Evolutionary conservation across 768 basidiomycete species (phyloP).

Genomic region (Leccinum aurantiacum): DNA sequence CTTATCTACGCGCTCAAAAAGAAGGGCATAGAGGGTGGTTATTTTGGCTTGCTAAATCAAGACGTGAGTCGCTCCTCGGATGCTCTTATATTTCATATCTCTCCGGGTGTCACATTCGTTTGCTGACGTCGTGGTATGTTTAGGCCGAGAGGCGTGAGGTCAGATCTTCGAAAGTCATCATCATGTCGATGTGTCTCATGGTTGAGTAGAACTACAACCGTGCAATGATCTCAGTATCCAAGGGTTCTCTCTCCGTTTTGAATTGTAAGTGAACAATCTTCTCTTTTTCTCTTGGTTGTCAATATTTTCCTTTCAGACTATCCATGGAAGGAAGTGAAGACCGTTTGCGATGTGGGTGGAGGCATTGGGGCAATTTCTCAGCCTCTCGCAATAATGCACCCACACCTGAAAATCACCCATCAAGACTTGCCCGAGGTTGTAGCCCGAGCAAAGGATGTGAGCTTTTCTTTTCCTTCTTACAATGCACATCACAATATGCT

Average conservation of each 20-base stretch:
- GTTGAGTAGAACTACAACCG: conserved; percentile 19
- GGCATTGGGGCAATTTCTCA: background rate
- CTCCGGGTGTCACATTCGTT: background rate
- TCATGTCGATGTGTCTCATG: background rate
- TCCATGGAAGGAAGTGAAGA: background rate
- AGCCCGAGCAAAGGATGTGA: background rate
- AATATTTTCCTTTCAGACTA: background rate
- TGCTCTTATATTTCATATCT: background rate
- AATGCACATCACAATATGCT: background rate
- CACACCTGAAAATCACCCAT: background rate
- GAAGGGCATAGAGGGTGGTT: conserved; percentile 15
- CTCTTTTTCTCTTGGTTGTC: background rate
- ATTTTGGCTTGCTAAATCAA: conserved; percentile 22
- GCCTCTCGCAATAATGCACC: background rate
- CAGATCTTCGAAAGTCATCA: background rate
- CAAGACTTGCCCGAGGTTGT: background rate
- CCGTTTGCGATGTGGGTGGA: background rate
- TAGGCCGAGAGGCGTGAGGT: conserved; percentile 21
- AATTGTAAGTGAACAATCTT: background rate
- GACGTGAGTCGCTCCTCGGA: conserved; percentile 17
- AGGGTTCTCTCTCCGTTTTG: conserved; percentile 15
- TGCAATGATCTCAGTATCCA: conserved; percentile 24
- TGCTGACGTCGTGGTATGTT: background rate
- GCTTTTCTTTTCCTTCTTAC: background rate
- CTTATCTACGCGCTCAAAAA: conserved; percentile 21